Conservation (phyloP, 108 stramenopile genomes). For the Schizochytrium sp. region DNA sequence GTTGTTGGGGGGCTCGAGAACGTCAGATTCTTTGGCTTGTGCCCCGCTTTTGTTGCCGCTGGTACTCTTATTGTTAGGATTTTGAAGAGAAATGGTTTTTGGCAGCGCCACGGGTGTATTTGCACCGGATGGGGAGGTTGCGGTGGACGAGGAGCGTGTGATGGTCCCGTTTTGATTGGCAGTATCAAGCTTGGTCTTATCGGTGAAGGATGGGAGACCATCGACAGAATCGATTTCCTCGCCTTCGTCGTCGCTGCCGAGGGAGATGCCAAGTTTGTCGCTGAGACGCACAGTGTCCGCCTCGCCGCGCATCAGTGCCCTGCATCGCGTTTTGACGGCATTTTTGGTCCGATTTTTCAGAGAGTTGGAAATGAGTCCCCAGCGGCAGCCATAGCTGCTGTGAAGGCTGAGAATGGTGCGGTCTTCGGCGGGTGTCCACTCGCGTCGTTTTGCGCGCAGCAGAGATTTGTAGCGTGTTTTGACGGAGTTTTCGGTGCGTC, state of each 20-base stretch:
- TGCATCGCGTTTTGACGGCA: conserved; percentile 6
- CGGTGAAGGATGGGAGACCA: background rate
- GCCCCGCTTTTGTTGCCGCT: too few relatives aligned
- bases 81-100: too few relatives aligned
- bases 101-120: too few relatives aligned
- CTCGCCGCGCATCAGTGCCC: background rate
- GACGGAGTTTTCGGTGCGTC: conserved; percentile 31
- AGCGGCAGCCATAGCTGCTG: background rate
- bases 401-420: background rate
- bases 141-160: background rate
- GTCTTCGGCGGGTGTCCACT: conserved; percentile 13
- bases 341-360: background rate
- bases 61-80: too few relatives aligned
- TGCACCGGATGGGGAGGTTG: background rate
- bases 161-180: too few relatives aligned
- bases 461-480: conserved; percentile 29
- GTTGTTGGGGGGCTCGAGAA: too few relatives aligned
- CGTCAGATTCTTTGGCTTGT: too few relatives aligned
- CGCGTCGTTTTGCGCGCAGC: background rate
- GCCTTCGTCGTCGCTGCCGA: conserved; percentile 58
- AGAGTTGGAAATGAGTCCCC: background rate
- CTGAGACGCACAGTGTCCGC: conserved; percentile 45
- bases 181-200: background rate
- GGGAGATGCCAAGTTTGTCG: conserved; percentile 39
- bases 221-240: conserved; percentile 30